Conservation (phyloP, 179 eudicot species). For the Pouteria campechiana region DNA sequence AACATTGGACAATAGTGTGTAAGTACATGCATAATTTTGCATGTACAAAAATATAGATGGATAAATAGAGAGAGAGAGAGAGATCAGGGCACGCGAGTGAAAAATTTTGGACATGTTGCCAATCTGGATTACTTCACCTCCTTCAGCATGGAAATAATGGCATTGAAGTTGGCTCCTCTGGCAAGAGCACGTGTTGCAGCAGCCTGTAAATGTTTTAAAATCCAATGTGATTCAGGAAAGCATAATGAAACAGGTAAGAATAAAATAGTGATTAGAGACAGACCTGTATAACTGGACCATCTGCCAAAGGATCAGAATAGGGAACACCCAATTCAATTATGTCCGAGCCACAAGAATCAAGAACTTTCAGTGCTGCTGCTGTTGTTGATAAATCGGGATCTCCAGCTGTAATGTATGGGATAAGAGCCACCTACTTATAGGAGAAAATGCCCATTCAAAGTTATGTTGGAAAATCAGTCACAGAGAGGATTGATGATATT, state of each 20-base stretch:
- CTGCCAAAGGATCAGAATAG: slow-evolving; percentile 93
- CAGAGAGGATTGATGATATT: too few relatives aligned
- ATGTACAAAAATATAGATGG: too few relatives aligned
- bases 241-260: background rate
- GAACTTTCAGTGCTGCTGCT: slow-evolving; percentile 81
- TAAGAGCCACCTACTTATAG: slow-evolving; percentile 94
- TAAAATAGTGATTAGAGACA: background rate
- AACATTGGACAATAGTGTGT: too few relatives aligned
- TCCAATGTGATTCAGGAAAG: background rate
- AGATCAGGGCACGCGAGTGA: background rate
- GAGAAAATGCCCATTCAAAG: too few relatives aligned
- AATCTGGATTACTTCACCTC: slow-evolving; percentile 41
- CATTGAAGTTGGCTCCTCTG: slow-evolving; percentile 70
- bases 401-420: slow-evolving; percentile 95
- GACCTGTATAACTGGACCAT: slow-evolving; percentile 98
- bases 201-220: slow-evolving; percentile 36
- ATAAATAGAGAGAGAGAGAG: background rate
- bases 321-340: slow-evolving; percentile 89
- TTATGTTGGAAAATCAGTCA: too few relatives aligned
- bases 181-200: slow-evolving; percentile 82
- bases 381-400: slow-evolving; percentile 93
- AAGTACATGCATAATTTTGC: too few relatives aligned
- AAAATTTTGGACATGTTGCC: too few relatives aligned
- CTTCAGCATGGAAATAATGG: slow-evolving; percentile 64
- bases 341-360: slow-evolving; percentile 84